phyloP scores from a whole-genome alignment of 164 flowering plant species.

The Vitis labrusca region DNA sequence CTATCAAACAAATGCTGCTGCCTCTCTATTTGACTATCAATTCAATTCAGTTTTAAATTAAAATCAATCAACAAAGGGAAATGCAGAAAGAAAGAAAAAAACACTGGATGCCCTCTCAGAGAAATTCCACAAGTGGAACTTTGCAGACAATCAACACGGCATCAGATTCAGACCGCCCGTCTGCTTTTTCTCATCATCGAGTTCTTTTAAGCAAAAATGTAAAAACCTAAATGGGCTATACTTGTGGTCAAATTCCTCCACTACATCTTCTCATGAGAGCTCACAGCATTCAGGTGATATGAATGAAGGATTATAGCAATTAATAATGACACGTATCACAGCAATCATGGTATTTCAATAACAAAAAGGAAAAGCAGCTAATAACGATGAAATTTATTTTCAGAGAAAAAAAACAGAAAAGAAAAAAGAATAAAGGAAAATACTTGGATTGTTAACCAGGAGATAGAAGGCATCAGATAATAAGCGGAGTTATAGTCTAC shows the following conservation, averaged over 20 bases:
- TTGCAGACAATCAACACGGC: conserved; percentile 83
- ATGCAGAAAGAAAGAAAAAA: neutral
- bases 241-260: too few relatives aligned
- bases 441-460: neutral
- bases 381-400: too few relatives aligned
- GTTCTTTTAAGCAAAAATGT: neutral
- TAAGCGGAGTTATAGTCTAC: conserved; percentile 30
- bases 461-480: conserved; percentile 25
- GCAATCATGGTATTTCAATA: too few relatives aligned
- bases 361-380: too few relatives aligned
- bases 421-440: neutral
- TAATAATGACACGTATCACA: too few relatives aligned
- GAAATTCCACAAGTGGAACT: conserved; percentile 35
- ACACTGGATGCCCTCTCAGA: conserved; percentile 35
- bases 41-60: too few relatives aligned
- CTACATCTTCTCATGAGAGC: too few relatives aligned
- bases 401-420: neutral
- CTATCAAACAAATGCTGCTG: neutral
- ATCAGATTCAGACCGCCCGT: conserved; percentile 96
- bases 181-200: conserved; percentile 75
- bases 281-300: too few relatives aligned
- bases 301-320: too few relatives aligned
- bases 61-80: neutral
- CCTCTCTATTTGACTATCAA: too few relatives aligned
- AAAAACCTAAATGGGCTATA: neutral